Evolutionary conservation across 306 rosid genomes (phyloP), one percentile per base, ranked within the genome.

Genomic region (Rosa lucieae): DNA sequence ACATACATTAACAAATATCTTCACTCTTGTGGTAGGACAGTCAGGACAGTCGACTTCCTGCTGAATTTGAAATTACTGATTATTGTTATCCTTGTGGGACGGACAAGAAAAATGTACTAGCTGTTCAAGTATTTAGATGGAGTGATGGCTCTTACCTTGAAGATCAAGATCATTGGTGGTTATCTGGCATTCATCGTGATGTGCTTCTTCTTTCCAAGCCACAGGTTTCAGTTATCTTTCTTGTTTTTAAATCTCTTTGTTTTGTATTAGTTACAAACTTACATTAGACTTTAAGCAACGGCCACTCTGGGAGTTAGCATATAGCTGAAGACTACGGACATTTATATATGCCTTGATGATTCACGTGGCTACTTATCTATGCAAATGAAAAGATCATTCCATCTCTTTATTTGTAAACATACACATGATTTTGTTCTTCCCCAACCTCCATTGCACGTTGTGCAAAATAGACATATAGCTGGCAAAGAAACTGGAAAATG

Each of bases 131-230:
- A 61, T 81, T 87, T 67, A 87, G 93, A 91, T 95, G 98, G 98
- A 92, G 99, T 68, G 99, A 95, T 74, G 99, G 99, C 21, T 82
- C 92, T 82, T 95, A 95, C 85, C 96, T 95, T 67, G 99, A 95
- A 88, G 99, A 95, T 84, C 98, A 95, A 87, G 99, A 95, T 74
- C 99, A 95, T 35, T 95, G 99, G 98, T 85, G 98, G 90, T 73
- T 95, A 79, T 92, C 99, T 26, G 99, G 98, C 42, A 89, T 95
- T 80, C 99, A 92, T 82, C 97, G 98, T 47, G 97, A 95, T 67
- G 99, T 95, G 75, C 91, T 92, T 77, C 99, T 95, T 82, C 87
- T 95, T 62, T 79, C 98, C 74, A 92, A 95, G 86, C 99, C 99
- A 9, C 80, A 92, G 95, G 99, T 92, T 80, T 78, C 66, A 77